Evolutionary conservation across 2,329 filamentous ascomycete genomes (phyloP), one percentile per base, ranked within the genome.

Genomic region (Venturia nashicola): DNA sequence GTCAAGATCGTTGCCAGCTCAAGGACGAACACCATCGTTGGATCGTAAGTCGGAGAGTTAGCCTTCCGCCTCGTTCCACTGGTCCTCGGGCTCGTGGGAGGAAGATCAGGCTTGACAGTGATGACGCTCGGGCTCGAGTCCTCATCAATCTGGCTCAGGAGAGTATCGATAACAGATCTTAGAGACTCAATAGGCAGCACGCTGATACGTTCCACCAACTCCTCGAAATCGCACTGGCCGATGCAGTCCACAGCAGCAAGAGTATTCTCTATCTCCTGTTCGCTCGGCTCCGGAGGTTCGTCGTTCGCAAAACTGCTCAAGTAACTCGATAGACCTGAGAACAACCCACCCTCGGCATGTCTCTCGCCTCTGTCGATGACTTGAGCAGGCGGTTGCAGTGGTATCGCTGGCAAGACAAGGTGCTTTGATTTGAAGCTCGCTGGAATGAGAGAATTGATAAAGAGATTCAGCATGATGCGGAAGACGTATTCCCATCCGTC

Each of bases 301-400:
- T 97, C 94, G 12, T 94, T 95, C 51, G 95, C 94, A 73, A 99
- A 97, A 74, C 93, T 97, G n/a, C 92, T 96, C 40, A 99, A 91
- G 71, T 97, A 99, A 5, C 90, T 96, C 0, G 93, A 95, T 70
- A 99, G 90, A 0, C 93, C 91, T 4, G 92, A 96, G 73, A 99
- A 91, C 61, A 99, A 83, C 6, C 94, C 91, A 2, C 86, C 86
- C 36, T 99, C 94, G 65, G 81, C 84, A 42, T 86, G 80, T 67
- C 90, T 89, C 51, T 89, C 82, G 64, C 87, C 91, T 64, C 93
- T 86, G 72, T 97, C 94, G 68, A 99, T 92, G 60, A 97, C 85
- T 72, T 97, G 92, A 11, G 91, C 94, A 1, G 94, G 92, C 14
- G 86, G 90, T 71, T 97, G 93, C 59, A 97, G 79, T 3, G 94